Evolutionary conservation across 2,329 filamentous ascomycete genomes (phyloP).

Genomic region (Fusarium sp.): DNA sequence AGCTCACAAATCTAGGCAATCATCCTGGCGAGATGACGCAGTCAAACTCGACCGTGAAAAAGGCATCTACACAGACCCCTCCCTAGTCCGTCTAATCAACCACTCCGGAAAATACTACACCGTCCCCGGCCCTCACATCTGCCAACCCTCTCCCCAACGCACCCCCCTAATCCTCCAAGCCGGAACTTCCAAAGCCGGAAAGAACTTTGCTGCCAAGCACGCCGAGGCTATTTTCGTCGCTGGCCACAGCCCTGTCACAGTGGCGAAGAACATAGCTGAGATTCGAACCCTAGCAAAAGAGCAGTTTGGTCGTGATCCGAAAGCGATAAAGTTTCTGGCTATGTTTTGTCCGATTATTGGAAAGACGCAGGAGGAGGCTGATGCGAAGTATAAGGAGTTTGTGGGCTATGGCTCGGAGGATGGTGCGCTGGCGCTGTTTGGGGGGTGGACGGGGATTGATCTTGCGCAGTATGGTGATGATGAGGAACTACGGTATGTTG

Average conservation of each 20-base stretch:
- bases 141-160: constrained; percentile 72
- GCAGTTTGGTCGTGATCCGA: constrained; percentile 64
- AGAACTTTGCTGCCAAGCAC: constrained; percentile 73
- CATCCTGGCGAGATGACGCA: constrained; percentile 74
- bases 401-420: constrained; percentile 67
- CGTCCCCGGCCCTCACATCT: constrained; percentile 74
- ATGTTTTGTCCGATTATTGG: constrained; percentile 73
- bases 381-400: constrained; percentile 70
- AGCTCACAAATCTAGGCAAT: constrained; percentile 48
- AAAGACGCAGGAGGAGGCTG: constrained; percentile 71
- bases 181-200: constrained; percentile 73
- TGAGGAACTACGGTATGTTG: constrained; percentile 69
- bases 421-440: constrained; percentile 76
- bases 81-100: constrained; percentile 70
- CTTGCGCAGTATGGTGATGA: constrained; percentile 69
- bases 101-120: constrained; percentile 72
- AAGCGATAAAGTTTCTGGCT: constrained; percentile 73
- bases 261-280: constrained; percentile 70
- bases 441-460: constrained; percentile 75
- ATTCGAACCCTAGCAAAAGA: constrained; percentile 66
- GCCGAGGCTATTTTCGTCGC: constrained; percentile 78
- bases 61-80: constrained; percentile 64
- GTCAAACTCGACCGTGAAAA: constrained; percentile 67
- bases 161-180: constrained; percentile 77
- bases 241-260: constrained; percentile 69